Conservation (phyloP, 345 rosid genomes). For the Pugionium cornutum region DNA sequence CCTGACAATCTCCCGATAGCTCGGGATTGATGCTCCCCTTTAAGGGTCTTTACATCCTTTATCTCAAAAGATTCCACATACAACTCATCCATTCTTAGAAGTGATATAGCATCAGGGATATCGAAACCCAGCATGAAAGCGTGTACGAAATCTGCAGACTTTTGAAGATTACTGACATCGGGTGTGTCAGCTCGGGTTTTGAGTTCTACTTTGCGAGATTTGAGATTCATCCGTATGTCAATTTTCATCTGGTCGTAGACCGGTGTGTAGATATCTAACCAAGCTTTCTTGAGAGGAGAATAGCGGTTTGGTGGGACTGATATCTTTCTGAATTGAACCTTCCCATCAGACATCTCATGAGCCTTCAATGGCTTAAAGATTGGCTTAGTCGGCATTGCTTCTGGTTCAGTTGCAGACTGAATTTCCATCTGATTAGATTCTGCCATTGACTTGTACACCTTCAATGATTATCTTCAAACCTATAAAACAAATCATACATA, state of each 20-base stretch:
- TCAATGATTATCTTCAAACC: neutral
- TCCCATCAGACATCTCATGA: slow-evolving; percentile 81
- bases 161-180: slow-evolving; percentile 72
- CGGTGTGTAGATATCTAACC: slow-evolving; percentile 81
- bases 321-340: slow-evolving; percentile 66
- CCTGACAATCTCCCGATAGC: slow-evolving; percentile 89
- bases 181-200: slow-evolving; percentile 74
- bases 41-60: slow-evolving; percentile 85
- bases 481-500: neutral
- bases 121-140: slow-evolving; percentile 90
- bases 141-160: slow-evolving; percentile 84
- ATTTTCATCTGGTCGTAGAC: slow-evolving; percentile 78
- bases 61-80: slow-evolving; percentile 85
- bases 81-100: slow-evolving; percentile 75
- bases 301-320: slow-evolving; percentile 80
- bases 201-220: slow-evolving; percentile 74
- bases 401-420: slow-evolving; percentile 33
- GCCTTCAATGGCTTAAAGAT: slow-evolving; percentile 66
- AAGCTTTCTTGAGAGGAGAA: slow-evolving; percentile 73
- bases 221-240: slow-evolving; percentile 82
- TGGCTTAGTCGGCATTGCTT: slow-evolving; percentile 55
- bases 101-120: slow-evolving; percentile 67
- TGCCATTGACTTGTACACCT: slow-evolving; percentile 2
- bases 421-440: slow-evolving; percentile 49
- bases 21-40: slow-evolving; percentile 82